Evolutionary conservation across 495 filamentous ascomycete species (phyloP).

Genomic region (Xylaria castorea): DNA sequence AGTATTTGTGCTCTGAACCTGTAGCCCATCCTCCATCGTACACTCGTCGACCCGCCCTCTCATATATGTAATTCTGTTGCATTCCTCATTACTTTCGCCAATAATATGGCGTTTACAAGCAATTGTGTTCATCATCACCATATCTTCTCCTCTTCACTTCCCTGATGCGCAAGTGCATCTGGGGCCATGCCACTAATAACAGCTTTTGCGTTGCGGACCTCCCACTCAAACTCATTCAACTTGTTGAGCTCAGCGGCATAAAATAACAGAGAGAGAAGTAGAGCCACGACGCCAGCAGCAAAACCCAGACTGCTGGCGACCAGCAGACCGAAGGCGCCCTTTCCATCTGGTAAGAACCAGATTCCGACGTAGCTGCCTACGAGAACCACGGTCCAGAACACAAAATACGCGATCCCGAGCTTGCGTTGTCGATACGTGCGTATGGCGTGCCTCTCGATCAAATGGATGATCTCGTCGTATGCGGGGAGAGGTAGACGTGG

Average conservation of each 20-base stretch:
- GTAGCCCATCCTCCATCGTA: background rate
- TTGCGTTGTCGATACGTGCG: conserved; percentile 74
- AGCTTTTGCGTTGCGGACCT: conserved; percentile 73
- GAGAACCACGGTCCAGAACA: conserved; percentile 66
- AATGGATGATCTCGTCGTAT: conserved; percentile 76
- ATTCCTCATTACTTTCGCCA: too few species aligned
- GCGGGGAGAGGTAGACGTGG: conserved; percentile 44
- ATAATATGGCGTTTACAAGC: background rate
- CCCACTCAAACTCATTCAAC: conserved; percentile 94
- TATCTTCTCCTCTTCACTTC: conserved; percentile 31
- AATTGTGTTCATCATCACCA: conserved; percentile 25
- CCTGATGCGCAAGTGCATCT: conserved; percentile 32
- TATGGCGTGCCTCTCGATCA: conserved; percentile 67
- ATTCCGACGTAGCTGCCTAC: conserved; percentile 77
- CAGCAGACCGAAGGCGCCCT: conserved; percentile 80
- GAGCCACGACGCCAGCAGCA: conserved; percentile 77
- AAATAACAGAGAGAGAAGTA: conserved; percentile 85
- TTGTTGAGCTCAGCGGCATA: conserved; percentile 81
- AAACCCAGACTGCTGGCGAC: conserved; percentile 79
- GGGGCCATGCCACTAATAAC: conserved; percentile 36
- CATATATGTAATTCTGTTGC: background rate
- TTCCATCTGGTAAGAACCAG: conserved; percentile 82
- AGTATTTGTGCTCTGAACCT: background rate
- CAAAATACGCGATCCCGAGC: conserved; percentile 76
- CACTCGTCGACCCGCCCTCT: background rate